Evolutionary conservation across 2,329 filamentous ascomycete species (phyloP), one percentile per base, ranked within the genome.

Genomic region (Apiospora rasikravindrae): DNA sequence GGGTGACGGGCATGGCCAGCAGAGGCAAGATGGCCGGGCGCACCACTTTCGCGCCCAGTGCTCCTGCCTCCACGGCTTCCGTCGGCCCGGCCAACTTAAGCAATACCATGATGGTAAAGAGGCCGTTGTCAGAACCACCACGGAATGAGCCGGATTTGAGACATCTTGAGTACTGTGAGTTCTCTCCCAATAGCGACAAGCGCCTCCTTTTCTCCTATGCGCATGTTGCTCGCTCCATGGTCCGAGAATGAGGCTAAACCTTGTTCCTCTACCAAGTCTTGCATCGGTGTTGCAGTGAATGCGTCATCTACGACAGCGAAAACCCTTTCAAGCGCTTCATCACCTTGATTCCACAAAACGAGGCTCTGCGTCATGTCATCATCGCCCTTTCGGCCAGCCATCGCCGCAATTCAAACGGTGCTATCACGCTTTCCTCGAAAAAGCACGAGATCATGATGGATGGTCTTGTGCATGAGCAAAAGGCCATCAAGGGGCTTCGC

Each of bases 1-100:
- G 71, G 71, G 64, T 71, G 4, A 69, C 67, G 26, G 71, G 71
- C 22, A 67, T 73, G 51, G 71, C 69, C 22, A 69, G 70, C 44
- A 47, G 71, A 10, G 70, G 70, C 69, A 73, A 73, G 53, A 71
- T 71, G 66, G 64, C 70, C 5, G 70, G 64, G 7, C 66, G 69
- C 11, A 70, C 70, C 26, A 71, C 70, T 26, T 67, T 61, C 14
- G 69, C 69, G 42, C 42, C 69, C 49, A 26, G 44, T 11, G 45
- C 45, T 8, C 6, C 16, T n/a, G 45, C 45, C 8, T 4, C 69
- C 42, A 22, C 45, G 33, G 14, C 57, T 45, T 6, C 33, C 45
- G 24, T 44, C 22, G 4, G 8, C 19, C 19, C 29, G 57, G 19
- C 40, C 2, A 69, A 33, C 44, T n/a, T 49, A 8, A 49, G 26